phyloP scores from a whole-genome alignment of 352 stramenopile genomes.

The Globisporangium heterothallicum region DNA sequence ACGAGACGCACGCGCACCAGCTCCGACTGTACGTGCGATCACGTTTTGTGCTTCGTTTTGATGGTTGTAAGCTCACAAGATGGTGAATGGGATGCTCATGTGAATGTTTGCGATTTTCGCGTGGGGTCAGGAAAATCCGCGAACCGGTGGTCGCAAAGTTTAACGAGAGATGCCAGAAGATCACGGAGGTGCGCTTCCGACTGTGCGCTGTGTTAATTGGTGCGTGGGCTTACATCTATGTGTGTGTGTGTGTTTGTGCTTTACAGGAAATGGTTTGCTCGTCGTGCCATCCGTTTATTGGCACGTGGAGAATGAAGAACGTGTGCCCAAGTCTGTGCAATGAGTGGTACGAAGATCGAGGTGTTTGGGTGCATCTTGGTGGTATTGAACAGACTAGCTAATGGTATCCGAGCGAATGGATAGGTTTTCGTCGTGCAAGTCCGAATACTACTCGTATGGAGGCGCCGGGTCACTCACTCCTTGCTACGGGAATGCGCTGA shows the following conservation, averaged over 20 bases:
- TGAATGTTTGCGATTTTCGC: not conserved
- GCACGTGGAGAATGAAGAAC: conserved; percentile 66
- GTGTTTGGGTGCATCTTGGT: too few species aligned
- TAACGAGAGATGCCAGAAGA: conserved; percentile 52
- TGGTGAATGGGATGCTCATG: not conserved
- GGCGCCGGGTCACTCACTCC: conserved; percentile 50
- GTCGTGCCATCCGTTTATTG: conserved; percentile 74
- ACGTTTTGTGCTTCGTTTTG: too few species aligned
- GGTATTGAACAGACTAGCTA: too few species aligned
- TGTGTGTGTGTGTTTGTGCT: not conserved
- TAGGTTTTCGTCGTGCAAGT: conserved; percentile 53
- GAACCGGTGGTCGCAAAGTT: conserved; percentile 77
- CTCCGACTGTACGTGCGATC: conserved; percentile 55
- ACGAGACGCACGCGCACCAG: conserved; percentile 54
- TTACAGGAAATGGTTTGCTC: conserved; percentile 73
- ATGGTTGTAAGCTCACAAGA: not conserved
- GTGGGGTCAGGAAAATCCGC: conserved; percentile 52
- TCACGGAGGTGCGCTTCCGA: conserved; percentile 48
- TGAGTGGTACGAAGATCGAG: conserved; percentile 47
- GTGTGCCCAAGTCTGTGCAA: conserved; percentile 71
- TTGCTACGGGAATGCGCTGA: conserved; percentile 79
- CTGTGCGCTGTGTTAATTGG: not conserved
- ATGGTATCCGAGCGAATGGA: too few species aligned
- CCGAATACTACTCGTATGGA: conserved; percentile 72
- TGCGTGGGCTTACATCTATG: too few species aligned